Evolutionary conservation across 169 alveolate genomes (phyloP).

Genomic region (Eimeria praecox): DNA sequence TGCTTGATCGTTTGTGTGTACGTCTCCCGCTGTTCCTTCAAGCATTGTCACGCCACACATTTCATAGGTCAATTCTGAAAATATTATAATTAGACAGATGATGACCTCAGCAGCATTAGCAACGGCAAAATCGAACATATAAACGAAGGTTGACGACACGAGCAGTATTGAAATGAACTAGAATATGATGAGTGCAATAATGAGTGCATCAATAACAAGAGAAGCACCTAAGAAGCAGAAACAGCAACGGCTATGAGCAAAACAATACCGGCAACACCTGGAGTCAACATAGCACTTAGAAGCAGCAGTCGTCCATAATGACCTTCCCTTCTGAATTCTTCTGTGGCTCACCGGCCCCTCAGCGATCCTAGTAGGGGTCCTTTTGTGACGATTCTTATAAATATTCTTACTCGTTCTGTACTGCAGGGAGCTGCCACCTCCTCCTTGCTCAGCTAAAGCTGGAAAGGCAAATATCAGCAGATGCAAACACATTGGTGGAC

Average conservation of each 20-base stretch:
- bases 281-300: neutral
- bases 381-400: neutral
- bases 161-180: neutral
- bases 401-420: neutral
- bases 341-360: neutral
- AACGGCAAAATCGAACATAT: neutral
- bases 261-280: neutral
- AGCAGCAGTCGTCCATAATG: neutral
- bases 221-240: neutral
- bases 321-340: neutral
- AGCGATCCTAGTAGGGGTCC: neutral
- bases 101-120: neutral
- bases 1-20: neutral
- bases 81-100: neutral
- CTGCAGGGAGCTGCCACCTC: slow-evolving; percentile 50
- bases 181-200: neutral
- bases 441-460: neutral
- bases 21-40: neutral
- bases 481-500: slow-evolving; percentile 42
- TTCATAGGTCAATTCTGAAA: neutral
- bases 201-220: neutral
- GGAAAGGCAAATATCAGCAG: neutral
- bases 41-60: neutral
- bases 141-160: neutral
- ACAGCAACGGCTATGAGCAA: neutral